These are phyloP conservation scores for Gracilariopsis chorda DNA, from an alignment of 23 red algal species.

Conservation along the genomic window DNA sequence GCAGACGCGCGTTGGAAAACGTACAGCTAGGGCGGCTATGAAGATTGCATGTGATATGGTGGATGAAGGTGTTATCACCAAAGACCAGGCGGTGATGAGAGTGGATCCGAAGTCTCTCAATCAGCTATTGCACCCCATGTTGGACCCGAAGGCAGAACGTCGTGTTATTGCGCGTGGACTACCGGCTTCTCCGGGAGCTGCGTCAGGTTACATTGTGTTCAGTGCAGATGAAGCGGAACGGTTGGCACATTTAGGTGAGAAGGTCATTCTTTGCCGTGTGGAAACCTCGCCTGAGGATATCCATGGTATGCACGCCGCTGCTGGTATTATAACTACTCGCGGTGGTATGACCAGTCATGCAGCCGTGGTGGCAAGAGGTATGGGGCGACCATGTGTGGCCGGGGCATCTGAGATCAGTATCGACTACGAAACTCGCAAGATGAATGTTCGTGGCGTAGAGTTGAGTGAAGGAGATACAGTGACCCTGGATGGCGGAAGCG, in stretches of 20 bases:
- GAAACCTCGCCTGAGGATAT: constrained; percentile 57
- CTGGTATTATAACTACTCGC: constrained; percentile 31
- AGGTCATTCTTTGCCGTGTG: constrained; percentile 31
- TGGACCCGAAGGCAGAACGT: constrained; percentile 26
- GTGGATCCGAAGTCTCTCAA: constrained; percentile 42
- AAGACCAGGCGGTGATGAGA: constrained; percentile 59
- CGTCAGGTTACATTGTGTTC: constrained; percentile 40
- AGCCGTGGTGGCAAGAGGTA: constrained; percentile 42
- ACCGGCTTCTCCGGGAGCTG: constrained; percentile 48
- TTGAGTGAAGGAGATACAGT: constrained; percentile 33
- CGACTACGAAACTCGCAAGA: constrained; percentile 4
- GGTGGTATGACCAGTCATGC: constrained; percentile 57
- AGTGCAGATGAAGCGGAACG: constrained; percentile 38
- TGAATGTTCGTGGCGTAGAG: constrained; percentile 14
- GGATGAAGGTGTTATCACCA: constrained; percentile 38
- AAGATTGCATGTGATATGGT: constrained; percentile 68
- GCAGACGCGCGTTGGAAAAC: constrained; percentile 51
- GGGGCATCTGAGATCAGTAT: constrained; percentile 33
- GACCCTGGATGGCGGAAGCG: constrained; percentile 48
- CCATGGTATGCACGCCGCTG: constrained; percentile 50
- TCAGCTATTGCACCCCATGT: constrained; percentile 21
- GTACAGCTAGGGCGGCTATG: constrained; percentile 56
- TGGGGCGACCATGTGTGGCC: constrained; percentile 47
- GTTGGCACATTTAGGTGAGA: not conserved
- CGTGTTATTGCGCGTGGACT: constrained; percentile 22